Conservation (phyloP, 2,329 filamentous ascomycete genomes). For the Plectosphaerella cucumerina region DNA sequence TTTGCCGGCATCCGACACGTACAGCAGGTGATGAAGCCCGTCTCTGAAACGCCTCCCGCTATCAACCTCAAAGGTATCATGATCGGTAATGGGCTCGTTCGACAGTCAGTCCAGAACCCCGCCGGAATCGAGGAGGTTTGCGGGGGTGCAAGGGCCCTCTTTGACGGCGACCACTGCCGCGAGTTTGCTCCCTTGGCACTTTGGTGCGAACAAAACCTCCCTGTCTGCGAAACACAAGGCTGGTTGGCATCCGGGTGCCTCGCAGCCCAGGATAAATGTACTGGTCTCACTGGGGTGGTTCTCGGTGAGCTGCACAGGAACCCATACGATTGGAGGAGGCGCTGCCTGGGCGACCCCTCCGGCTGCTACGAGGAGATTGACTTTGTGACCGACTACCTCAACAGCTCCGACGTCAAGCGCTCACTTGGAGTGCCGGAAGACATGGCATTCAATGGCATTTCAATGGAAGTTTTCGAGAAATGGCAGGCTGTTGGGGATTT, state of each 20-base stretch:
- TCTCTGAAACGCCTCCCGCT: neutral
- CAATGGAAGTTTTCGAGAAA: neutral
- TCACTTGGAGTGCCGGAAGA: neutral
- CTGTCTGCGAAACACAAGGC: neutral
- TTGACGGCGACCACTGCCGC: neutral
- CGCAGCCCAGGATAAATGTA: neutral
- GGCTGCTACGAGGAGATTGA: neutral
- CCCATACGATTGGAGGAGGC: conserved; percentile 3
- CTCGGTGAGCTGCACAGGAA: neutral
- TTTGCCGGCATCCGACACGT: neutral
- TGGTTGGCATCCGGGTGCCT: neutral
- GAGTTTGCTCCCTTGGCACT: neutral
- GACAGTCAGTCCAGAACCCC: conserved; percentile 2
- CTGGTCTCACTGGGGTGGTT: neutral
- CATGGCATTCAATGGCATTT: neutral
- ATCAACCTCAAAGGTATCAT: conserved; percentile 3
- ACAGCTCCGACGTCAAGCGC: neutral
- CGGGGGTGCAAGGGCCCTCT: neutral
- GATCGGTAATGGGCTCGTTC: conserved; percentile 3
- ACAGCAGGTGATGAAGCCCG: too few relatives aligned
- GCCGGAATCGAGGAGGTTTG: conserved; percentile 1
- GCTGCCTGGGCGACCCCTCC: neutral
- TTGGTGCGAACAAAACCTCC: neutral
- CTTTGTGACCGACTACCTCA: neutral
- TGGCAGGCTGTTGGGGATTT: conserved; percentile 3